Conservation (phyloP, 768 basidiomycete species). For the Scleroderma citrinum region DNA sequence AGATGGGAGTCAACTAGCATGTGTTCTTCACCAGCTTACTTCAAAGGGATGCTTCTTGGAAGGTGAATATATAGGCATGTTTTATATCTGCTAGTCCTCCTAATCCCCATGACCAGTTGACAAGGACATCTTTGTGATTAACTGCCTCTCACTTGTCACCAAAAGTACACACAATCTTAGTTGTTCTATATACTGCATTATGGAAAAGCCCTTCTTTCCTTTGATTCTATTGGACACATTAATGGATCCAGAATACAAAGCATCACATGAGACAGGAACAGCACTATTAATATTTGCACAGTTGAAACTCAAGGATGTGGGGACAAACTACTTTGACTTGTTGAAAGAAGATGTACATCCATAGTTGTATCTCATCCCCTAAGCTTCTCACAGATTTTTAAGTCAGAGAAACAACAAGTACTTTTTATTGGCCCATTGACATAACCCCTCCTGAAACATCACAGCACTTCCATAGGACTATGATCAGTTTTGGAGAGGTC, state of each 20-base stretch:
- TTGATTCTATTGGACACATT: too few species aligned
- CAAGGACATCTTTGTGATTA: conserved; percentile 27
- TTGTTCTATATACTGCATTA: too few species aligned
- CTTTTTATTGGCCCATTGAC: not conserved
- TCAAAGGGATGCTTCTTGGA: conserved; percentile 26
- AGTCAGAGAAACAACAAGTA: not conserved
- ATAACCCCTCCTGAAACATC: not conserved
- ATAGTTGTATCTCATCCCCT: too few species aligned
- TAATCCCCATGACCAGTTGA: conserved; percentile 13
- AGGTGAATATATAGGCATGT: conserved; percentile 13
- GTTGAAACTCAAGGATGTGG: too few species aligned
- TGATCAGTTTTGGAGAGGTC: conserved; percentile 15
- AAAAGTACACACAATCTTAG: conserved; percentile 9
- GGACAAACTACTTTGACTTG: too few species aligned
- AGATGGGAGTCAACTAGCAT: conserved; percentile 23
- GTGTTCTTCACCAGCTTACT: conserved; percentile 26
- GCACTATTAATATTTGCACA: too few species aligned
- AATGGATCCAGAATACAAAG: too few species aligned
- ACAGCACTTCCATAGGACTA: conserved; percentile 20
- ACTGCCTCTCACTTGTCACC: conserved; percentile 26
- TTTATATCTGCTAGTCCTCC: not conserved
- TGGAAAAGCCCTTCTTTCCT: too few species aligned
- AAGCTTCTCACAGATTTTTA: conserved; percentile 12
- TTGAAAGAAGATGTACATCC: too few species aligned
- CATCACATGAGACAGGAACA: too few species aligned